Percentiles rank a stretch among this genome's conserved stretches.
Evolutionary conservation across 352 stramenopile genomes (phyloP).

Genomic region (Phytophthora pluvialis): DNA sequence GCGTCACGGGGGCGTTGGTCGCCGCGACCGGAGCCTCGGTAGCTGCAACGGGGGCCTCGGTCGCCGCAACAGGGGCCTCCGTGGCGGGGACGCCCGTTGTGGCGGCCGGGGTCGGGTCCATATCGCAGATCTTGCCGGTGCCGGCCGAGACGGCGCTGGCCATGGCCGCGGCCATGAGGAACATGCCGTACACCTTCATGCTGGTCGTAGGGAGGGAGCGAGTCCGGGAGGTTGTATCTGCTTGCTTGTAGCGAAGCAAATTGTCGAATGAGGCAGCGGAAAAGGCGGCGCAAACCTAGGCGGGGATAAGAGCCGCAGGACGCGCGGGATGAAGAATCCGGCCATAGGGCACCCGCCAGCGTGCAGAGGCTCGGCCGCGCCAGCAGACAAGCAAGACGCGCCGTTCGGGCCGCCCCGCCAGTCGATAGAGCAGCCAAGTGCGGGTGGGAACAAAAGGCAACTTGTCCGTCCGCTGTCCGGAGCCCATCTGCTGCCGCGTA

Average conservation of each 20-base stretch:
- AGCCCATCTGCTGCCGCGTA: constrained; percentile 12
- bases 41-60: constrained; percentile 3
- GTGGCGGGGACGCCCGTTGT: constrained; percentile 1
- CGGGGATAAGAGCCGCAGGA: constrained; percentile 29
- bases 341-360: constrained; percentile 3
- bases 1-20: constrained; percentile 14
- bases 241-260: constrained; percentile 29
- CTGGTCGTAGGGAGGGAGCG: constrained; percentile 3
- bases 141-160: constrained; percentile 29
- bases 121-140: constrained; percentile 35
- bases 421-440: constrained; percentile 13
- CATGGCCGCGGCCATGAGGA: constrained; percentile 39
- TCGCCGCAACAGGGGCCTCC: not conserved
- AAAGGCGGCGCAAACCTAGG: constrained; percentile 4
- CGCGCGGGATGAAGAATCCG: constrained; percentile 21
- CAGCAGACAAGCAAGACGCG: constrained; percentile 28
- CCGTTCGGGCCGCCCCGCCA: constrained; percentile 11
- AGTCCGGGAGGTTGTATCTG: constrained; percentile 24
- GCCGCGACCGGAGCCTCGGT: not conserved
- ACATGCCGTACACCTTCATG: constrained; percentile 46
- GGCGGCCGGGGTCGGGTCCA: constrained; percentile 30
- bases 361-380: constrained; percentile 9
- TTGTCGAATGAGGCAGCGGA: constrained; percentile 30
- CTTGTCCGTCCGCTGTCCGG: too few species aligned
- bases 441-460: constrained; percentile 26